These are phyloP conservation scores for Lepidium didymum DNA, from an alignment of 345 rosid species.

Conservation along the genomic window DNA sequence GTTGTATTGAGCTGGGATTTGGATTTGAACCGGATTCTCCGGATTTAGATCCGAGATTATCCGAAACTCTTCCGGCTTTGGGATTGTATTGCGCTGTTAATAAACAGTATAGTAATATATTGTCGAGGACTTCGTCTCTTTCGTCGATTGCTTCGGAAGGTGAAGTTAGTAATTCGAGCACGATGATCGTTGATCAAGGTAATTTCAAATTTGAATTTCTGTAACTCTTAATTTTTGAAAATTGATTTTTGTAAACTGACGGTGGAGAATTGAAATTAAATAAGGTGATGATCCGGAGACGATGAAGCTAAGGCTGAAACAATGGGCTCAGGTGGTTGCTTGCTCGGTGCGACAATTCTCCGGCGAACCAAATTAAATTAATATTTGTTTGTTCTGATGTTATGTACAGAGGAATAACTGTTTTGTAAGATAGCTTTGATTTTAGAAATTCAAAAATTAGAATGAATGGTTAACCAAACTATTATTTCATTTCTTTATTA, in stretches of 20 bases:
- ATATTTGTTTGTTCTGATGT: slow-evolving; percentile 8
- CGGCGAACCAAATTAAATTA: slow-evolving; percentile 32
- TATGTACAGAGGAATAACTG: slow-evolving; percentile 15
- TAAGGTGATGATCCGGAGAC: slow-evolving; percentile 67
- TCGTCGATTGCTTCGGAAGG: slow-evolving; percentile 49
- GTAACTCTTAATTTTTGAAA: too few relatives aligned
- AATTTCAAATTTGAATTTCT: neutral
- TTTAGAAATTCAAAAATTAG: slow-evolving; percentile 7
- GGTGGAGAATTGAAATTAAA: neutral
- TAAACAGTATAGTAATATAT: slow-evolving; percentile 41
- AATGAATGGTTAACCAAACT: neutral
- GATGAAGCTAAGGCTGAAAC: slow-evolving; percentile 66
- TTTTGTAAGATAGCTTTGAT: slow-evolving; percentile 22
- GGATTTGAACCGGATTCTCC: slow-evolving; percentile 64
- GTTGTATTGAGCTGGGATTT: slow-evolving; percentile 78
- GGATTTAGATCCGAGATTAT: slow-evolving; percentile 55
- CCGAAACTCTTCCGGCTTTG: slow-evolving; percentile 67
- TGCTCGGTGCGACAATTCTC: slow-evolving; percentile 61
- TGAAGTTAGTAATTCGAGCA: slow-evolving; percentile 27
- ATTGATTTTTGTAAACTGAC: neutral
- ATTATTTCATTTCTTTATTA: neutral
- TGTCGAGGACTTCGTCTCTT: slow-evolving; percentile 54
- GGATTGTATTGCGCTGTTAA: slow-evolving; percentile 69
- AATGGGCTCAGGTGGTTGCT: slow-evolving; percentile 89
- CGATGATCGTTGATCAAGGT: slow-evolving; percentile 62